Evolutionary conservation across 768 basidiomycete species (phyloP).

Genomic region (Kwoniella botswanensis): DNA sequence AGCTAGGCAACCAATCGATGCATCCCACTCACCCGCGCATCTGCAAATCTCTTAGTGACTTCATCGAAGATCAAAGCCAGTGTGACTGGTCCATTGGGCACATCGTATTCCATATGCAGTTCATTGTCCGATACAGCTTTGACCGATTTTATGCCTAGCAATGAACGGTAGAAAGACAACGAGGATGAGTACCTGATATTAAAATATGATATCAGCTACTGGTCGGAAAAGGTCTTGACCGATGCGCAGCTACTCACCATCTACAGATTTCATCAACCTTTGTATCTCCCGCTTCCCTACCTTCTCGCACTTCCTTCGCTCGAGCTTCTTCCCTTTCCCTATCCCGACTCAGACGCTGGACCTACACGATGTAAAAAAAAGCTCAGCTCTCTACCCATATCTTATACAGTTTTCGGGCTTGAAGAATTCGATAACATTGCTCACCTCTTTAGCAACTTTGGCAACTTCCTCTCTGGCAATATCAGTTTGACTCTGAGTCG

Average conservation of each 20-base stretch:
- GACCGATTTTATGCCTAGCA: constrained; percentile 68
- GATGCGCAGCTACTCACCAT: constrained; percentile 63
- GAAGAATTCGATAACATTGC: not conserved
- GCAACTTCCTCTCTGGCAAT: constrained; percentile 62
- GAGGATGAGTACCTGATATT: constrained; percentile 71
- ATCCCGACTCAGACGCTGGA: constrained; percentile 51
- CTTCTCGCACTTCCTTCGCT: constrained; percentile 73
- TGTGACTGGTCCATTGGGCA: constrained; percentile 27
- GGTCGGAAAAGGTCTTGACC: not conserved
- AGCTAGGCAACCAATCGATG: too few relatives aligned
- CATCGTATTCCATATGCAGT: constrained; percentile 69
- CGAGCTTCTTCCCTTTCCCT: constrained; percentile 66
- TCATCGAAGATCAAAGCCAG: constrained; percentile 45
- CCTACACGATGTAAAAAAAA: constrained; percentile 26
- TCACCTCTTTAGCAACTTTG: constrained; percentile 54
- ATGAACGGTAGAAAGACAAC: constrained; percentile 68
- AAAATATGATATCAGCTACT: not conserved
- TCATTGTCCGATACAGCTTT: constrained; percentile 75
- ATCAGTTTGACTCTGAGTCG: constrained; percentile 58
- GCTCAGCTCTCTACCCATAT: not conserved
- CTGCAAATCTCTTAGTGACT: constrained; percentile 37
- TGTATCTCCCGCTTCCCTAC: constrained; percentile 62
- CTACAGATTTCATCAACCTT: constrained; percentile 56
- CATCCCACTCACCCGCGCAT: constrained; percentile 45
- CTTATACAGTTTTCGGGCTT: not conserved